Percentiles rank a stretch among this genome's conserved stretches.
Conservation (phyloP, 2,329 filamentous ascomycete genomes). For the Sporothrix mexicana region DNA sequence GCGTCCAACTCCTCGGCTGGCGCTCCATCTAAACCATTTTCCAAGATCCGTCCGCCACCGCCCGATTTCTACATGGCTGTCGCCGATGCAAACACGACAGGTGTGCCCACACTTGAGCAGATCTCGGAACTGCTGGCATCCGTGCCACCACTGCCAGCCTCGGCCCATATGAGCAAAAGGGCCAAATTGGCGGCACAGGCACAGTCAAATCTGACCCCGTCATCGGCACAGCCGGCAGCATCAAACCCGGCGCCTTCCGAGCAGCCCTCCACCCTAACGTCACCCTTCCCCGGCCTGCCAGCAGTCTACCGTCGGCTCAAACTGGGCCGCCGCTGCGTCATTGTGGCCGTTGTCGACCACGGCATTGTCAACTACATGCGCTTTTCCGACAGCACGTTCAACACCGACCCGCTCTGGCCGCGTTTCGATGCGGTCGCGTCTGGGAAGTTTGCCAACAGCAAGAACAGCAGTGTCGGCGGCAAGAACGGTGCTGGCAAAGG, state of each 20-base stretch:
- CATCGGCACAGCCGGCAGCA: neutral
- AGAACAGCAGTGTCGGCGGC: conserved; percentile 33
- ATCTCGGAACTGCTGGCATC: conserved; percentile 73
- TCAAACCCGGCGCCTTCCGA: no score
- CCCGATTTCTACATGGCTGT: conserved; percentile 89
- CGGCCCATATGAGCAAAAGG: neutral
- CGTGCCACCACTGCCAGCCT: conserved; percentile 56
- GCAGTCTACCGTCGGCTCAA: conserved; percentile 77
- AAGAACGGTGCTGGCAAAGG: conserved; percentile 41
- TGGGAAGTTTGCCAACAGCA: conserved; percentile 42
- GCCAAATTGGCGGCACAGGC: neutral
- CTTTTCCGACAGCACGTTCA: conserved; percentile 80
- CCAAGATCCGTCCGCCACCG: conserved; percentile 75
- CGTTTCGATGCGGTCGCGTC: conserved; percentile 53
- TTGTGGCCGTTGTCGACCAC: conserved; percentile 87
- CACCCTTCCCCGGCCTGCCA: conserved; percentile 39
- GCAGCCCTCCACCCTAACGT: neutral
- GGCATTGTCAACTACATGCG: conserved; percentile 88
- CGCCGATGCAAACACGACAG: conserved; percentile 73
- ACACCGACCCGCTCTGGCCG: conserved; percentile 73
- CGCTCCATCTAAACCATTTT: conserved; percentile 58
- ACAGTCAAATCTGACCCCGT: neutral
- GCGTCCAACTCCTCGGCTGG: neutral
- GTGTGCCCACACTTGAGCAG: conserved; percentile 75
- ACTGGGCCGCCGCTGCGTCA: conserved; percentile 81